These are phyloP conservation scores for Penicillium concentricum DNA, from an alignment of 2,329 filamentous ascomycete genomes.

Conservation along the genomic window DNA sequence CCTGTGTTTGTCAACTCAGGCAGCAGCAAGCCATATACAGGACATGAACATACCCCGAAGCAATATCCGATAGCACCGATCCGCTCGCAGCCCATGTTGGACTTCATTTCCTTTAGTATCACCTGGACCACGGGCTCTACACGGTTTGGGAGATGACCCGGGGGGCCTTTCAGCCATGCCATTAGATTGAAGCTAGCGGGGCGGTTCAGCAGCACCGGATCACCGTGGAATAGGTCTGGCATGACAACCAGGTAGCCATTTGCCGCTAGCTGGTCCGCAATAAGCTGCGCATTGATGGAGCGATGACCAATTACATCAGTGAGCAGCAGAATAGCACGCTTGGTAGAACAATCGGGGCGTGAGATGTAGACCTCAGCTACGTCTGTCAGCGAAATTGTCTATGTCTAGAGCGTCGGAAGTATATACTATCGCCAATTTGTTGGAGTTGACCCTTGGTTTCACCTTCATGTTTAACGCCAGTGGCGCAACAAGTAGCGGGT, in stretches of 20 bases:
- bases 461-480: slow-evolving; percentile 20
- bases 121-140: slow-evolving; percentile 19
- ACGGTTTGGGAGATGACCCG: slow-evolving; percentile 13
- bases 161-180: slow-evolving; percentile 20
- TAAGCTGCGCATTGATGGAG: slow-evolving; percentile 22
- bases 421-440: slow-evolving; percentile 17
- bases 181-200: slow-evolving; percentile 17
- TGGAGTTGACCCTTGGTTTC: slow-evolving; percentile 14
- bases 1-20: slow-evolving; percentile 3
- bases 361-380: slow-evolving; percentile 19
- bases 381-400: not conserved
- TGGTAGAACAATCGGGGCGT: slow-evolving; percentile 7
- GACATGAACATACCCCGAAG: slow-evolving; percentile 14
- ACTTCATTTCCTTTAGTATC: slow-evolving; percentile 18
- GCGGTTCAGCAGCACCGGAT: slow-evolving; percentile 16
- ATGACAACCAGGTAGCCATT: slow-evolving; percentile 23
- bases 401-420: not conserved
- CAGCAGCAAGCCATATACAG: not conserved
- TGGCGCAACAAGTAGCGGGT: slow-evolving; percentile 16
- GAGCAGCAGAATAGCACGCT: slow-evolving; percentile 16
- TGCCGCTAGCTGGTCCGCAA: slow-evolving; percentile 21
- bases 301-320: slow-evolving; percentile 22
- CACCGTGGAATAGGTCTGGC: slow-evolving; percentile 23
- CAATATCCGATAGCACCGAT: slow-evolving; percentile 21
- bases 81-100: slow-evolving; percentile 14